Evolutionary conservation across 1,139 yeast genomes (phyloP), one percentile per base, ranked within the genome.

Genomic region (Zygoascus sp.): DNA sequence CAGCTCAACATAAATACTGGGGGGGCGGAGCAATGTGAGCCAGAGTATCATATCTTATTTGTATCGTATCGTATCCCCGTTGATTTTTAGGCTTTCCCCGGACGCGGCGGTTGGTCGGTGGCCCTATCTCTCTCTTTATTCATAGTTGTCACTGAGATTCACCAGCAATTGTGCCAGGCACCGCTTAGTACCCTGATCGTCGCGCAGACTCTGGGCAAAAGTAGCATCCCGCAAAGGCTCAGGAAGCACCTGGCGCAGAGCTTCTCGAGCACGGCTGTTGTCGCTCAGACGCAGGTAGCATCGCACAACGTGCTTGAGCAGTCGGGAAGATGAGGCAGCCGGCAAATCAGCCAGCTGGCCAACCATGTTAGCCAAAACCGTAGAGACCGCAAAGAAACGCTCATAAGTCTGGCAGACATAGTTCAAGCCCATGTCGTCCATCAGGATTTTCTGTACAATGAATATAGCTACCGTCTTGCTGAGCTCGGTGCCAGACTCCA

Each of bases 381-480:
- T 82, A 1, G 95, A 87, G 27, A 92, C 97, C 2, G 98, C 96
- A 53, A 84, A 89, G 64, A 92, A 92, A 58, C 98, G 75, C 66
- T 92, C 97, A 63, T 83, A 87, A 0, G 97, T 90, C 50, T 95
- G 95, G 68, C 98, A 92, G 20, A 92, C 87, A 67, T 92, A 92
- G 32, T 81, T 79, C 53, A 92, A 75, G 0, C 98, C 98, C 58
- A 84, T 81, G 62, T 92, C 97, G 66, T 92, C 97, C 57, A 88
- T 76, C 48, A 92, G 72, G 47, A 92, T 90, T 67, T 90, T 92
- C 63, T 92, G 97, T 43, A 92, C 82, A 53, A 92, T 90, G 60
- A 90, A 90, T 49, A 92, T 90, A 3, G 98, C 98, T 39, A 92
- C 98, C 0, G 97, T 92, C 63, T 92, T 92, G 45, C 95, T 83